Conservation (phyloP, 345 rosid species). For the Crucihimalaya himalaica region DNA sequence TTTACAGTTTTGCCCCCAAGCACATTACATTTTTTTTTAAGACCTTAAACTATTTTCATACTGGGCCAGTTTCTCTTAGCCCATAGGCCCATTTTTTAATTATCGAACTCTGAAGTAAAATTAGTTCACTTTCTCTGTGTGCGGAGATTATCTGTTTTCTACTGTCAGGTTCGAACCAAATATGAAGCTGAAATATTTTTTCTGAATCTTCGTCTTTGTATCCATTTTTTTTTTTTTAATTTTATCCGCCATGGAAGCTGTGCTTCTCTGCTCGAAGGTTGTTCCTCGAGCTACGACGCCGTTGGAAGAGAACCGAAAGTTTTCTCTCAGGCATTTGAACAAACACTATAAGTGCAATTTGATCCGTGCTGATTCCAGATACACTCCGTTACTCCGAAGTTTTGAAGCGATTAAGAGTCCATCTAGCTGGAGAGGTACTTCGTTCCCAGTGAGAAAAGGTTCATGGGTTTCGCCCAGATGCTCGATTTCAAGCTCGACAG, state of each 20-base stretch:
- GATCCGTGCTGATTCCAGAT: constrained; percentile 24
- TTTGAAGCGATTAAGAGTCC: constrained; percentile 34
- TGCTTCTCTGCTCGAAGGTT: constrained; percentile 55
- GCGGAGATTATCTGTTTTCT: constrained; percentile 4
- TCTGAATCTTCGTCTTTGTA: constrained; percentile 20
- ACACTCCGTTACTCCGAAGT: constrained; percentile 17
- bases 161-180: neutral
- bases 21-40: neutral
- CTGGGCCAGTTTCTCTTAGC: neutral
- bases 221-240: neutral
- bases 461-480: constrained; percentile 46
- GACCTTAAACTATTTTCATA: neutral
- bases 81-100: neutral
- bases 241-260: constrained; percentile 54
- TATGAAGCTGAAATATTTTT: constrained; percentile 22
- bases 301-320: constrained; percentile 10
- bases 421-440: constrained; percentile 24
- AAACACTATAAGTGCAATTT: constrained; percentile 48
- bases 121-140: neutral
- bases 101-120: neutral
- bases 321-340: constrained; percentile 67
- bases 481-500: constrained; percentile 50
- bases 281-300: constrained; percentile 33
- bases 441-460: constrained; percentile 30
- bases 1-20: neutral